These are phyloP conservation scores for Aquilaria yunnanensis DNA, from an alignment of 345 rosid genomes.

Conservation along the genomic window DNA sequence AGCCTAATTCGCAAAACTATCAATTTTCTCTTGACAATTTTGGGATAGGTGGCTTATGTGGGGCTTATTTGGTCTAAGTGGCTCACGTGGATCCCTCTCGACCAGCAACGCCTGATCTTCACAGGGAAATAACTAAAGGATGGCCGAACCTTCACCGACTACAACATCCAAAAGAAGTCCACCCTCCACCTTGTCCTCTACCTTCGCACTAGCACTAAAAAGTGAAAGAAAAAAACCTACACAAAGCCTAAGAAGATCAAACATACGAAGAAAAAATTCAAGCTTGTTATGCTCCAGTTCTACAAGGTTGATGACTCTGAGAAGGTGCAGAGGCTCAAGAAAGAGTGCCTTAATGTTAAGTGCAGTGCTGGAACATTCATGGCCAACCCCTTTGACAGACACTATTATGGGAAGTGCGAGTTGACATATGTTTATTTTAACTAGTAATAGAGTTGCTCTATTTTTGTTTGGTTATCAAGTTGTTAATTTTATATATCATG, in stretches of 20 bases:
- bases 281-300: neutral
- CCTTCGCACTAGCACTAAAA: neutral
- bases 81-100: no score
- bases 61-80: no score
- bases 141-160: neutral
- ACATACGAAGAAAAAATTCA: slow-evolving; percentile 1
- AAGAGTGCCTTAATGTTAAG: slow-evolving; percentile 2
- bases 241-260: slow-evolving; percentile 2
- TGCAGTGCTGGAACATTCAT: slow-evolving; percentile 5
- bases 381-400: neutral
- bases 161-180: slow-evolving; percentile 5
- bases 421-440: neutral
- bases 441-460: neutral
- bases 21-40: no score
- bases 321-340: slow-evolving; percentile 5
- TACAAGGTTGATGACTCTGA: neutral
- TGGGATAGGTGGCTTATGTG: no score
- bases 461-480: neutral
- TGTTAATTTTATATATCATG: no score
- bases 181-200: neutral
- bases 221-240: slow-evolving; percentile 4
- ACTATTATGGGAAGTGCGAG: neutral
- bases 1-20: no score
- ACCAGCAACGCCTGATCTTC: neutral
- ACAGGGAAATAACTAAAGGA: neutral